These are phyloP conservation scores for Trichophyton rubrum DNA, from an alignment of 2,329 filamentous ascomycete genomes.

Conservation along the genomic window DNA sequence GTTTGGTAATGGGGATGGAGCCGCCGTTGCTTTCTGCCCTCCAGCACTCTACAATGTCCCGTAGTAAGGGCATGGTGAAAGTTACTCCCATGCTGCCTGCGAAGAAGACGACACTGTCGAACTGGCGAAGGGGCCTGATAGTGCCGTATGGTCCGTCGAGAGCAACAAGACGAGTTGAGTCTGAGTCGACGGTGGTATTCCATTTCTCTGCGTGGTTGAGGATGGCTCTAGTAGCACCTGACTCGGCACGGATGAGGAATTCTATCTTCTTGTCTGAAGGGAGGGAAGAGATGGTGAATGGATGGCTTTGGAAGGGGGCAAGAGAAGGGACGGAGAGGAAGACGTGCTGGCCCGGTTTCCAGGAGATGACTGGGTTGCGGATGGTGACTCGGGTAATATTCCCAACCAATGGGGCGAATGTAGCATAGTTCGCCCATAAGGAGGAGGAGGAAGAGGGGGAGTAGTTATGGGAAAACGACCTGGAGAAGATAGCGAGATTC, in stretches of 20 bases:
- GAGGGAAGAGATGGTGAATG: constrained; percentile 50
- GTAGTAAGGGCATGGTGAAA: constrained; percentile 44
- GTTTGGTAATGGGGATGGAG: constrained; percentile 26
- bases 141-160: constrained; percentile 45
- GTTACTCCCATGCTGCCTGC: constrained; percentile 50
- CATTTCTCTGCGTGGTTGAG: constrained; percentile 39
- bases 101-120: constrained; percentile 48
- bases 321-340: constrained; percentile 48
- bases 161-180: constrained; percentile 27
- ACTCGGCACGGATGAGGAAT: constrained; percentile 44
- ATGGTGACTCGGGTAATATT: constrained; percentile 47
- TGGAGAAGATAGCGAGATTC: constrained; percentile 33
- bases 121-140: constrained; percentile 43
- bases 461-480: background rate
- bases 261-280: constrained; percentile 44
- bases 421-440: constrained; percentile 32
- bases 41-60: constrained; percentile 43
- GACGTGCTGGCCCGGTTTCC: constrained; percentile 51
- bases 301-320: constrained; percentile 49
- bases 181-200: constrained; percentile 10
- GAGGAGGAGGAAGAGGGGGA: constrained; percentile 1
- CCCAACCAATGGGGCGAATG: constrained; percentile 40
- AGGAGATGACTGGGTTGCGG: constrained; percentile 42
- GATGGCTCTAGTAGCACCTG: constrained; percentile 41
- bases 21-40: background rate